These are phyloP conservation scores for Phaeomoniella chlamydospora DNA, from an alignment of 2,329 filamentous ascomycete genomes.

Conservation along the genomic window DNA sequence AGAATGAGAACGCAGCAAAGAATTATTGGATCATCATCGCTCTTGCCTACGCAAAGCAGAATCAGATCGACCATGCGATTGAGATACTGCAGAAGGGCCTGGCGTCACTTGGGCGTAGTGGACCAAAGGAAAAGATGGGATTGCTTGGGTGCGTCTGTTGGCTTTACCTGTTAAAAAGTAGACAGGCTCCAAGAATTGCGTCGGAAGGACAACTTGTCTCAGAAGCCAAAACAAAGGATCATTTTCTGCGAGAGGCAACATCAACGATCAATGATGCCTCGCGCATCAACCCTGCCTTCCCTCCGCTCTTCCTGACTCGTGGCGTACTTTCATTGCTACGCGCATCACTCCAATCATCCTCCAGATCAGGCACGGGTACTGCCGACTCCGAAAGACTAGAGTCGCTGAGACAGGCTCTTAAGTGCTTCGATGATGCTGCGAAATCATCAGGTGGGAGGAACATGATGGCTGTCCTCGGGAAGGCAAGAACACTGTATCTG, in stretches of 20 bases:
- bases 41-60: constrained; percentile 89
- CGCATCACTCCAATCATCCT: constrained; percentile 67
- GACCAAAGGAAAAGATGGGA: constrained; percentile 54
- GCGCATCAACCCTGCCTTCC: constrained; percentile 81
- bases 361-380: constrained; percentile 48
- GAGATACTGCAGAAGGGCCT: constrained; percentile 60
- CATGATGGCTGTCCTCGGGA: constrained; percentile 82
- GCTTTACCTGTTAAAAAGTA: constrained; percentile 81
- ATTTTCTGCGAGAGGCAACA: constrained; percentile 83
- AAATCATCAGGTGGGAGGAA: constrained; percentile 75
- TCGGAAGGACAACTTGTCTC: constrained; percentile 50
- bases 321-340: constrained; percentile 79
- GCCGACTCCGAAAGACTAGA: constrained; percentile 62
- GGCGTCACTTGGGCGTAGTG: constrained; percentile 53
- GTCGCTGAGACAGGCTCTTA: constrained; percentile 68
- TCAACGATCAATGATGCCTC: constrained; percentile 88
- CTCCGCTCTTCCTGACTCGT: constrained; percentile 78
- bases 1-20: constrained; percentile 83
- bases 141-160: constrained; percentile 77
- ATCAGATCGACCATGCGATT: constrained; percentile 72
- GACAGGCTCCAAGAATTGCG: constrained; percentile 57
- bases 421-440: constrained; percentile 89
- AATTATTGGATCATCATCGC: constrained; percentile 98
- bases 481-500: constrained; percentile 73
- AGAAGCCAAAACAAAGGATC: constrained; percentile 80